Conservation (phyloP, 495 filamentous ascomycete genomes). For the Penicillium lividum region DNA sequence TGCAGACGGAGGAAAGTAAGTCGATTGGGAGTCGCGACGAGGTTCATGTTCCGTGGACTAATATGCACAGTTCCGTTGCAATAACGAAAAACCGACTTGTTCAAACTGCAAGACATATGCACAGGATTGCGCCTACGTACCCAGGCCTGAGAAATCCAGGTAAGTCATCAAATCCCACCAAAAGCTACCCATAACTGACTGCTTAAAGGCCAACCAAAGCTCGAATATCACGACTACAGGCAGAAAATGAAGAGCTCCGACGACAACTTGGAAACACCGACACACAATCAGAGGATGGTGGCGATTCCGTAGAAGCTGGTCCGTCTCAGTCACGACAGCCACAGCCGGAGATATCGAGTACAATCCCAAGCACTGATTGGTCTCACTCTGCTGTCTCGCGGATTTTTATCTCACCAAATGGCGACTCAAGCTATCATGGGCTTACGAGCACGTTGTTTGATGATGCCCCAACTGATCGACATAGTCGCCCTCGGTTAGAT, state of each 20-base stretch:
- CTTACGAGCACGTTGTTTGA: slow-evolving; percentile 36
- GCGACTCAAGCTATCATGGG: slow-evolving; percentile 35
- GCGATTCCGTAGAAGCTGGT: not conserved
- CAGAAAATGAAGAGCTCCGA: slow-evolving; percentile 29
- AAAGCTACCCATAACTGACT: not conserved
- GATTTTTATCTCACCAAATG: slow-evolving; percentile 28
- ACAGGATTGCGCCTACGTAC: slow-evolving; percentile 21
- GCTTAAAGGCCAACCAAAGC: slow-evolving; percentile 26
- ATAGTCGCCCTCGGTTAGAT: slow-evolving; percentile 7
- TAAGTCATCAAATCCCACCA: slow-evolving; percentile 7
- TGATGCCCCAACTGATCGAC: slow-evolving; percentile 24
- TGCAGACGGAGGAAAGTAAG: slow-evolving; percentile 33
- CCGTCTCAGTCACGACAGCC: not conserved
- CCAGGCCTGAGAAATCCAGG: slow-evolving; percentile 17
- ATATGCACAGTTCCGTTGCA: slow-evolving; percentile 27
- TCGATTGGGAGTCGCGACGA: not conserved
- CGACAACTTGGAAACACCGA: slow-evolving; percentile 8
- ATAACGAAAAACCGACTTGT: slow-evolving; percentile 31
- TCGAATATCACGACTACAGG: slow-evolving; percentile 26
- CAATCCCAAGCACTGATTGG: slow-evolving; percentile 3
- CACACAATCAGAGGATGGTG: not conserved
- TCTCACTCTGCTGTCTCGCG: slow-evolving; percentile 21
- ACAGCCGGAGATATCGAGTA: not conserved
- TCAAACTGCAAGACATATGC: slow-evolving; percentile 27
- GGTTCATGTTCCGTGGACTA: not conserved